Conservation (phyloP, 2,329 filamentous ascomycete genomes). For the Diaporthe sp. region DNA sequence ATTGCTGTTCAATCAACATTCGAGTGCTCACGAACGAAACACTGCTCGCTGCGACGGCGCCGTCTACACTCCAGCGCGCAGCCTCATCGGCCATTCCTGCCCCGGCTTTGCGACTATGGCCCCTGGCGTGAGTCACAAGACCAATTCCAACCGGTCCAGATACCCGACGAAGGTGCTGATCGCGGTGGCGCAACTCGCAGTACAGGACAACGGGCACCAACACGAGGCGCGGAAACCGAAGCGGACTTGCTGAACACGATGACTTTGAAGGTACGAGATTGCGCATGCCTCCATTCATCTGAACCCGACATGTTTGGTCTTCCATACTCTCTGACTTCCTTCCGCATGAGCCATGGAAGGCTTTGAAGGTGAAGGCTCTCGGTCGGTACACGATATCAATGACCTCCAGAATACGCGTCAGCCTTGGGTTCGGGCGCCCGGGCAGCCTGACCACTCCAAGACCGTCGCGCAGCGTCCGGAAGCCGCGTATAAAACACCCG, state of each 20-base stretch:
- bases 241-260: constrained; percentile 68
- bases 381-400: background rate
- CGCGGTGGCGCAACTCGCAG: constrained; percentile 33
- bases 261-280: constrained; percentile 65
- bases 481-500: background rate
- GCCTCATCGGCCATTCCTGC: background rate
- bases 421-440: too few relatives aligned
- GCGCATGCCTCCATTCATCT: background rate
- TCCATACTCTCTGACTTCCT: background rate
- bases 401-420: background rate
- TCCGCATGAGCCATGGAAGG: background rate
- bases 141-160: background rate
- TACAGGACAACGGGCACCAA: constrained; percentile 45
- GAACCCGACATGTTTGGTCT: background rate
- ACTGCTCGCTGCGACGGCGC: constrained; percentile 10
- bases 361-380: background rate
- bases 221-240: constrained; percentile 67
- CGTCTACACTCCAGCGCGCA: background rate
- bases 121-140: constrained; percentile 47
- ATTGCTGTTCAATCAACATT: background rate
- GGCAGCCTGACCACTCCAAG: background rate
- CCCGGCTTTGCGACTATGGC: constrained; percentile 45
- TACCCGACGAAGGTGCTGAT: background rate
- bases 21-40: background rate
- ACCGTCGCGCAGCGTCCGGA: background rate